Evolutionary conservation across 140 eudicot species (phyloP).

Genomic region (Anethum foeniculum): DNA sequence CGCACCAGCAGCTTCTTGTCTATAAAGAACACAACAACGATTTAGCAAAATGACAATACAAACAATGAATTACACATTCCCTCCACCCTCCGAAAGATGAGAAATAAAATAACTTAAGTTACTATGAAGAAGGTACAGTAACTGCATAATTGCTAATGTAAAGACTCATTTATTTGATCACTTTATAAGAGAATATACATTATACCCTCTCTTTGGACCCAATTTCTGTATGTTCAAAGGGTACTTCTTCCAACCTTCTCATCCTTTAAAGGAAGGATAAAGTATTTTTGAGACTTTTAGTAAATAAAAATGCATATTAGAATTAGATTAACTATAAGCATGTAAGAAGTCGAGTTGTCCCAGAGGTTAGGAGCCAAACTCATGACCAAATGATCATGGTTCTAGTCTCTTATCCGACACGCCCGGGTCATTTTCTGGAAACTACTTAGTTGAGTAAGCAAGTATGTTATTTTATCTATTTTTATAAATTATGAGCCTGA

Average conservation of each 20-base stretch:
- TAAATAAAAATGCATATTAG: not conserved
- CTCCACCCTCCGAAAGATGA: not conserved
- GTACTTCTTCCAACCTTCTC: not conserved
- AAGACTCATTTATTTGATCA: not conserved
- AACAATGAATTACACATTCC: not conserved
- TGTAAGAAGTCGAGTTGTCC: no score
- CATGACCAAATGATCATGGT: no score
- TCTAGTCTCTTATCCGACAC: no score
- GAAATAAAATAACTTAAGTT: not conserved
- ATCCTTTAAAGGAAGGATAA: not conserved
- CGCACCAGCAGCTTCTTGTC: conserved; percentile 99
- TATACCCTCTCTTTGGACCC: not conserved
- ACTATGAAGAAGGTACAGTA: not conserved
- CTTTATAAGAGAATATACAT: not conserved
- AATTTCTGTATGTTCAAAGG: not conserved
- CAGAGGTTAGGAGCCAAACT: no score
- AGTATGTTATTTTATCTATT: no score
- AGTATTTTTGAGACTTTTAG: not conserved
- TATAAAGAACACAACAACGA: conserved; percentile 11
- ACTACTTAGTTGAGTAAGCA: no score
- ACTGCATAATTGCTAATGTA: not conserved
- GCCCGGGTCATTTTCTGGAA: no score
- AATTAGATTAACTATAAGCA: not conserved
- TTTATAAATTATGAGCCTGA: not conserved
- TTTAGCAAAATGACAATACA: not conserved